Percentiles rank a stretch among this genome's conserved stretches.
Evolutionary conservation across 116 monocot genomes (phyloP).

Genomic region (Cymodocea nodosa): DNA sequence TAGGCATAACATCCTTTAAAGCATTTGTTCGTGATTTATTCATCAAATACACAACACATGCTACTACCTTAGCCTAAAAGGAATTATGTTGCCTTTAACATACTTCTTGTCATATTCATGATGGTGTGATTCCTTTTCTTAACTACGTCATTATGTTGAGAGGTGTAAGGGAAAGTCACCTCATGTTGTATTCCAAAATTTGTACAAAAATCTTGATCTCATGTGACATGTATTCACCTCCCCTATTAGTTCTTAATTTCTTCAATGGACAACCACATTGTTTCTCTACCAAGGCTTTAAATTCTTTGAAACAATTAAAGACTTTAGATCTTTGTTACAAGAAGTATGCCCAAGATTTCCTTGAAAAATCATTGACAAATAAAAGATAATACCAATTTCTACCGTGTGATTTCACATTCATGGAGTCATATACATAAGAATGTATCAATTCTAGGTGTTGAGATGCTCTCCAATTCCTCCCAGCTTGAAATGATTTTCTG

Average conservation of each 20-base stretch:
- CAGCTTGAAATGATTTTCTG: too few species aligned
- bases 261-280: not conserved
- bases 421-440: too few species aligned
- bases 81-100: too few species aligned
- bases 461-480: too few species aligned
- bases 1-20: not conserved
- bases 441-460: too few species aligned
- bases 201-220: not conserved
- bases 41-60: not conserved
- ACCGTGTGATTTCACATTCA: too few species aligned
- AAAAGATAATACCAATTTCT: too few species aligned
- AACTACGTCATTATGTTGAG: not conserved
- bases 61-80: not conserved
- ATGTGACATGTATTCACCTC: not conserved
- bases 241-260: not conserved
- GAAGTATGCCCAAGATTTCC: too few species aligned
- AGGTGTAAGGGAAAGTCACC: not conserved
- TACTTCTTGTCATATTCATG: too few species aligned
- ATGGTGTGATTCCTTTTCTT: too few species aligned
- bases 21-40: not conserved
- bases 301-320: not conserved
- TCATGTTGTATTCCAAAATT: not conserved
- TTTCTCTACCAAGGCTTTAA: not conserved
- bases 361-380: too few species aligned
- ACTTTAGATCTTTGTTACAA: too few species aligned